Conservation (phyloP, 2,329 filamentous ascomycete species). For the Fusarium piperis region DNA sequence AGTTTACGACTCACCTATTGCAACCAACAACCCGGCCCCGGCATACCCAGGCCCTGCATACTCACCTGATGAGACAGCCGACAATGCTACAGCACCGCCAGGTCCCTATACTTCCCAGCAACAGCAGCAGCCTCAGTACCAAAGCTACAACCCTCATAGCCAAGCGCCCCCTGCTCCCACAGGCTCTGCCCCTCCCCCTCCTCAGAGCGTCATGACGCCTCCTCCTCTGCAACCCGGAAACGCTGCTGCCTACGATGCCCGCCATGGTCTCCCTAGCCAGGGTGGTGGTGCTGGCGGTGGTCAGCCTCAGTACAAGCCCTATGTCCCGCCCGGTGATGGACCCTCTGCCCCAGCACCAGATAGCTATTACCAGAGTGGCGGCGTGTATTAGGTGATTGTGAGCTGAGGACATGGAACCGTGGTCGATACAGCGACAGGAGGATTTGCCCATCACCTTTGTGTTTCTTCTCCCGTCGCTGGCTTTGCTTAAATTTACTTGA, state of each 20-base stretch:
- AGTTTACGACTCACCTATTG: conserved; percentile 78
- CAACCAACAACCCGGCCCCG: conserved; percentile 58
- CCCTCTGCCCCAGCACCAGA: conserved; percentile 62
- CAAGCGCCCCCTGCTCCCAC: conserved; percentile 54
- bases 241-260: conserved; percentile 57
- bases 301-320: conserved; percentile 68
- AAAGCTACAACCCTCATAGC: conserved; percentile 52
- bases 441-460: background rate
- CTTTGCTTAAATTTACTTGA: background rate
- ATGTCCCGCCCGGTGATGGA: conserved; percentile 60
- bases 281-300: conserved; percentile 23
- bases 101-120: conserved; percentile 44
- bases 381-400: conserved; percentile 42
- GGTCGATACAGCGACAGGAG: background rate
- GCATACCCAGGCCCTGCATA: conserved; percentile 60
- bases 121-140: conserved; percentile 52
- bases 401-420: background rate
- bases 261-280: conserved; percentile 62
- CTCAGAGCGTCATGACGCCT: conserved; percentile 49
- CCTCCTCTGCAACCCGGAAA: conserved; percentile 58
- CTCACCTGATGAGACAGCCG: conserved; percentile 56
- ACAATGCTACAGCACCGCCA: conserved; percentile 44
- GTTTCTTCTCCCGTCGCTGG: background rate
- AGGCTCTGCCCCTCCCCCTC: conserved; percentile 45
- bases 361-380: conserved; percentile 65